These are phyloP conservation scores for Fusarium neocosmosporiellum DNA, from an alignment of 2,329 filamentous ascomycete genomes.

Conservation along the genomic window DNA sequence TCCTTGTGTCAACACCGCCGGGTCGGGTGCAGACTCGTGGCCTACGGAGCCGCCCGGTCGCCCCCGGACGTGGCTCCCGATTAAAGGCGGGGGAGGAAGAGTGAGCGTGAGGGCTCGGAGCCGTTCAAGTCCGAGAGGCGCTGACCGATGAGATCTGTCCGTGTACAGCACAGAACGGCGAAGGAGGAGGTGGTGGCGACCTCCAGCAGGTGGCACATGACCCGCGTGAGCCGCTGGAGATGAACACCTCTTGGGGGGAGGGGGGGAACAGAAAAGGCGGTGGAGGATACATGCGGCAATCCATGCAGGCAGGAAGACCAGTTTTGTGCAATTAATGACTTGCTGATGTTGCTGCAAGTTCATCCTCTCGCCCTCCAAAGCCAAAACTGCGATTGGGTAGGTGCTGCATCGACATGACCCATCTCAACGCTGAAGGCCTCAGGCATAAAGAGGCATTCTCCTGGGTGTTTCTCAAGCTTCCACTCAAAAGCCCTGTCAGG, in stretches of 20 bases:
- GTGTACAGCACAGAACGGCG: background rate
- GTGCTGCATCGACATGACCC: background rate
- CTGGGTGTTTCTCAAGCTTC: background rate
- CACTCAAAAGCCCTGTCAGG: constrained; percentile 19
- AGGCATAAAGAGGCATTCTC: constrained; percentile 16
- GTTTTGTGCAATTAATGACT: constrained; percentile 15
- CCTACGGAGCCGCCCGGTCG: constrained; percentile 18
- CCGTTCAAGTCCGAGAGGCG: constrained; percentile 13
- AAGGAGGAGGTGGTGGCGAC: background rate
- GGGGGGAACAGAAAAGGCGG: constrained; percentile 29
- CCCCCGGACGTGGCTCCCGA: background rate
- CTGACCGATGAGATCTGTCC: constrained; percentile 9
- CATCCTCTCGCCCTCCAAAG: constrained; percentile 15
- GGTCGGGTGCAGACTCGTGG: background rate
- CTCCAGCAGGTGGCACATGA: constrained; percentile 33
- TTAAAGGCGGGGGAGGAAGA: constrained; percentile 6
- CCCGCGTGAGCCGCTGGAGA: constrained; percentile 28
- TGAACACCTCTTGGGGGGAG: constrained; percentile 19
- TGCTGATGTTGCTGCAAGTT: constrained; percentile 10
- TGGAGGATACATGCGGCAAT: constrained; percentile 27
- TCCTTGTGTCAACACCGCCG: background rate
- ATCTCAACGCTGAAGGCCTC: constrained; percentile 11
- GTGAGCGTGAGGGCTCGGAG: constrained; percentile 17
- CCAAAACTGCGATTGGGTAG: constrained; percentile 18
- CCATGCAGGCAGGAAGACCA: constrained; percentile 3